Base-by-base conservation (phyloP, 192 early-diverging fungal species). In the Coemansia sp. region DNA sequence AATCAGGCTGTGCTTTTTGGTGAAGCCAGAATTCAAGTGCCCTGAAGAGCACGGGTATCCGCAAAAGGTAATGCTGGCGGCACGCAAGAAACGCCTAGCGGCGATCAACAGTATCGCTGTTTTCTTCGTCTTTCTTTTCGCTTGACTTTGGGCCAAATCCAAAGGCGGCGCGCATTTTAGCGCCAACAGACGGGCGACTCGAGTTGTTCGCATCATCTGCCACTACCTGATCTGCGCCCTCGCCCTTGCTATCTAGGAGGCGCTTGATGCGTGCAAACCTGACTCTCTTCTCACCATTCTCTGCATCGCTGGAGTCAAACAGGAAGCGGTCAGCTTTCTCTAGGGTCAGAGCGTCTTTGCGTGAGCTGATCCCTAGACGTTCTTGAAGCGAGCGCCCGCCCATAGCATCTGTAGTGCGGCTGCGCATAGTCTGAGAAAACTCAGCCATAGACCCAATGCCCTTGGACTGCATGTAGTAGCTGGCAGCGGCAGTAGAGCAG, bases 401-500 rank as follows among this genome's bases (percentile, higher is more conserved):
- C n/a, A 36, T 28, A 7, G 50, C 31, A 43, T 51, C 35, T 39
- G 24, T 31, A 23, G 35, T 45, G 45, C 40, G 56, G n/a, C 43
- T 26, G 13, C 67, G 69, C 66, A 81, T 62, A 21, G 36, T 21
- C 4, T 48, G 55, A 3, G 73, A 43, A 50, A 76, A 64, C 18
- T 40, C 62, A 4, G 46, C 48, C 2, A 63, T 58, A 0, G 73
- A 60, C 6, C 61, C 36, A 6, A 81, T 39, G 9, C 57, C 67
- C n/a, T 46, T 62, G n/a, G 65, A 40, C 8, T 80, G 63, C 26
- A 80, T n/a, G 50, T 72, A 75, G 60, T 76, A 75, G 67, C 59
- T 69, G 20, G 45, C 59, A 0, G 51, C 62, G 7, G 73, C 66
- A 1, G 60, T 56, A 18, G 50, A 64, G 23, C 58, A 58, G 11